Base-by-base conservation (phyloP, 768 basidiomycete genomes). In the Lactarius sp. region DNA sequence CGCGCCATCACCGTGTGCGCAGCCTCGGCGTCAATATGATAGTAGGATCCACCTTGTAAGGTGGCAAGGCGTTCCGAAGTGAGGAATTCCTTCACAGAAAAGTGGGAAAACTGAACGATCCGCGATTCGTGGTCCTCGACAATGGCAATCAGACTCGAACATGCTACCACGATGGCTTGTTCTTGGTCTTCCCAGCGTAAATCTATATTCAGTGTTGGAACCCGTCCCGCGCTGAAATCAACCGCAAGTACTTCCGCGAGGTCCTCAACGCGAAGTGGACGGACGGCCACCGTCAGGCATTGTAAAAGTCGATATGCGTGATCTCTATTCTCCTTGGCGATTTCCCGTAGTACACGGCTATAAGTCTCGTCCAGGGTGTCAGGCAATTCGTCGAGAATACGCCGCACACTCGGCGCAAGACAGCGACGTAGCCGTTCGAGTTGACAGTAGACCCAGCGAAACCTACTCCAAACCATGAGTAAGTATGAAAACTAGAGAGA, bases 371-470 rank as follows among this genome's bases (percentile, higher is more conserved):
- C 58, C 39, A 59, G 27, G 4, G 49, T 51, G 31, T 41, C 27
- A 2, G 58, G 50, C 6, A 59, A 59, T 52, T 52, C 58, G 2
- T 39, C 12, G 10, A 59, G 58, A 12, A 20, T 2, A 1, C 10
- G 27, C 37, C 39, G 49, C 12, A 59, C 10, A 13, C 41, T 52
- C 1, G 51, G 8, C 0, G 52, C 52, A 13, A 60, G 20, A 14
- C 60, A 60, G 7, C 12, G 44, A 3, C 60, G 34, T 2, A 60
- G 52, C 0, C 36, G 20, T 18, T 60, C 44, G 14, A 60, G 36
- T 36, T 60, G 60, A 41, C 60, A 60, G 27, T 9, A 47, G 7
- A 60, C 52, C 52, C 52, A 60, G 20, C 52, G 60, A 47, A 53
- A 60, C 60, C 60, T 60, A 44, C 20, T 0, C 16, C 1, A 4